Conservation (phyloP, 2,329 filamentous ascomycete species). For the Fusarium haematococcum region DNA sequence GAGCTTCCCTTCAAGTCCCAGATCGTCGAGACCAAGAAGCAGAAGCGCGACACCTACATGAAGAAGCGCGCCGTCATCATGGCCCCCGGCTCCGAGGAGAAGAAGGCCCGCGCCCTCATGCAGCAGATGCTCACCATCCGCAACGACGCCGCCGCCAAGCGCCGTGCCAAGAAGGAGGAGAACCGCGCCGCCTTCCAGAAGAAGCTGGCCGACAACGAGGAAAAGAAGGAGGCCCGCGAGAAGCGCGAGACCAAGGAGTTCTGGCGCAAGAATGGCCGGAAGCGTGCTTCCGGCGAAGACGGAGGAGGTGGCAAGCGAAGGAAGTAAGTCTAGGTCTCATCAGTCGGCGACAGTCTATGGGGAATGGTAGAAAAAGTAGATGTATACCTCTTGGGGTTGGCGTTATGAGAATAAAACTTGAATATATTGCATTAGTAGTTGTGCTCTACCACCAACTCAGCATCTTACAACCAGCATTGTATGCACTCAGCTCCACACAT, state of each 20-base stretch:
- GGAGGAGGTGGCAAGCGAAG: constrained; percentile 54
- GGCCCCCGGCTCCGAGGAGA: constrained; percentile 85
- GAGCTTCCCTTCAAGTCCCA: constrained; percentile 94
- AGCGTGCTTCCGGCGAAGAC: constrained; percentile 61
- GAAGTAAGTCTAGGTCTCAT: constrained; percentile 34
- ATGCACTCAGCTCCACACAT: not conserved
- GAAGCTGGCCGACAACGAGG: constrained; percentile 83
- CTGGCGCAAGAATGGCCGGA: constrained; percentile 90
- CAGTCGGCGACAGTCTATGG: not conserved
- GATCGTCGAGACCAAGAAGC: constrained; percentile 83
- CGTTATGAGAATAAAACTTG: constrained; percentile 35
- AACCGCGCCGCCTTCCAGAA: constrained; percentile 82
- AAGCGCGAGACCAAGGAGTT: constrained; percentile 93
- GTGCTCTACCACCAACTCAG: not conserved
- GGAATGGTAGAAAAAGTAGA: constrained; percentile 26
- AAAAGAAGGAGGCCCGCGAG: constrained; percentile 88
- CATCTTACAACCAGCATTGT: too few relatives aligned
- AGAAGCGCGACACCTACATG: constrained; percentile 86
- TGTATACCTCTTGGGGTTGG: constrained; percentile 41
- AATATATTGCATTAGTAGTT: constrained; percentile 21
- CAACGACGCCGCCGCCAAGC: constrained; percentile 90
- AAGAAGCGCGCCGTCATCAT: constrained; percentile 95
- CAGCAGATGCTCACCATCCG: constrained; percentile 91
- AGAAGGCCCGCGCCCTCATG: constrained; percentile 87
- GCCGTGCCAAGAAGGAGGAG: constrained; percentile 88